Base-by-base conservation (phyloP, 768 basidiomycete genomes). In the Mycena alexandri region DNA sequence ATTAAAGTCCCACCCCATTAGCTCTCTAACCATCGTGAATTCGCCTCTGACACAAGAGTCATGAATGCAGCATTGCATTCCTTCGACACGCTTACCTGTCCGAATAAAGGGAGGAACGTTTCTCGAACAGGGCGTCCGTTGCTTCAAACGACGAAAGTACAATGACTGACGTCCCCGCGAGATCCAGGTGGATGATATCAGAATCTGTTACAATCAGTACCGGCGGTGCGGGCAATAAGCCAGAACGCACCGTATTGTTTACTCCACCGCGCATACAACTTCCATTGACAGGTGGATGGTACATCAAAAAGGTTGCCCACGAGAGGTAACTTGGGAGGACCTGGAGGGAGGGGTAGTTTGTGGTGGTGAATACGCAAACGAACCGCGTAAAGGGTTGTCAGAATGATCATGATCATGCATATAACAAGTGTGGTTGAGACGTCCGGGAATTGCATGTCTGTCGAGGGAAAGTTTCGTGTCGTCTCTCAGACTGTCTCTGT, bases 101-200 rank as follows among this genome's bases (percentile, higher is more conserved):
- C 16, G 82, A 83, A 61, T 82, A 82, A 44, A 75, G 67, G 47
- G 79, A 70, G 34, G 81, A 81, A 57, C 81, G 81, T 69, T 79
- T 80, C 41, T 83, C 80, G 50, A 82, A 75, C 70, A 81, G 70
- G 33, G 80, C 81, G 36, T 77, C 43, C 12, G 79, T 76, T 16
- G 70, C 43, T 12, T 71, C 64, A 42, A 38, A 58, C 0, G 61
- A 71, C 62, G 79, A 78, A 22, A 80, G 42, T 41, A 80, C 13
- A 19, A 81, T 21, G 11, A 80, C 72, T 59, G 80, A 77, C 44
- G 79, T 77, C 29, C 29, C 29, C 29, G 29, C 29, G 29, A 29
- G 29, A 29, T 29, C 29, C 29, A 29, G 29, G 38, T 55, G 54
- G 21, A 55, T 13, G 38, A 55, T 55, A 21, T 55, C 54, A 8